Conservation (phyloP, 2,329 filamentous ascomycete species). For the Diaporthe aspalathi region DNA sequence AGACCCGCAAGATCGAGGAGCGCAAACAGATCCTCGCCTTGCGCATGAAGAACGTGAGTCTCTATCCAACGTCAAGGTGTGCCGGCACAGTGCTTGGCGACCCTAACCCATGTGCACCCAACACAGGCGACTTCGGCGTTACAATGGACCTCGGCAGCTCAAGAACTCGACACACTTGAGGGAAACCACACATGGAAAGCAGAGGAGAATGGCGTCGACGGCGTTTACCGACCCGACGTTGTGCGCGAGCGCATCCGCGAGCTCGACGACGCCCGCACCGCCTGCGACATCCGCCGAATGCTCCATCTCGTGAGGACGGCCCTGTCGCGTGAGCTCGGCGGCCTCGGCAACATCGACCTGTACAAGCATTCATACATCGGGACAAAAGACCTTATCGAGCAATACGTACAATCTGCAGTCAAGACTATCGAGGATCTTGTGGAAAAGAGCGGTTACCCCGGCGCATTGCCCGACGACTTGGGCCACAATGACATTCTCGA, state of each 20-base stretch:
- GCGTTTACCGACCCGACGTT: constrained; percentile 77
- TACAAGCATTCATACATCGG: constrained; percentile 88
- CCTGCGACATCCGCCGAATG: constrained; percentile 80
- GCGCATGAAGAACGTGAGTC: constrained; percentile 73
- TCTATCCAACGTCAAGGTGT: neutral
- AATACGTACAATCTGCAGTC: constrained; percentile 84
- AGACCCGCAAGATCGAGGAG: constrained; percentile 62
- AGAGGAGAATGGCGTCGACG: constrained; percentile 59
- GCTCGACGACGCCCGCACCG: constrained; percentile 78
- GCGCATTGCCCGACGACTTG: constrained; percentile 61
- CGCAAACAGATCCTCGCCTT: constrained; percentile 72
- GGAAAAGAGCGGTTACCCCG: constrained; percentile 60
- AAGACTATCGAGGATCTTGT: constrained; percentile 79
- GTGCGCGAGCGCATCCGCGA: constrained; percentile 77
- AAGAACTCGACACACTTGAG: constrained; percentile 82
- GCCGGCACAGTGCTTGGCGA: constrained; percentile 31
- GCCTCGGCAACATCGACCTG: constrained; percentile 84
- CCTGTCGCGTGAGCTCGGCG: constrained; percentile 82
- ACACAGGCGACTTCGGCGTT: constrained; percentile 72
- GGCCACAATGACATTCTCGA: constrained; percentile 73
- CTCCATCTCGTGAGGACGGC: constrained; percentile 83
- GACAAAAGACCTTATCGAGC: constrained; percentile 87
- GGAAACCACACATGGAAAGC: constrained; percentile 85
- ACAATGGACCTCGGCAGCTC: constrained; percentile 81
- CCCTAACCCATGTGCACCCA: constrained; percentile 14